phyloP scores from a whole-genome alignment of 768 basidiomycete species.

The Mycena crocata region DNA sequence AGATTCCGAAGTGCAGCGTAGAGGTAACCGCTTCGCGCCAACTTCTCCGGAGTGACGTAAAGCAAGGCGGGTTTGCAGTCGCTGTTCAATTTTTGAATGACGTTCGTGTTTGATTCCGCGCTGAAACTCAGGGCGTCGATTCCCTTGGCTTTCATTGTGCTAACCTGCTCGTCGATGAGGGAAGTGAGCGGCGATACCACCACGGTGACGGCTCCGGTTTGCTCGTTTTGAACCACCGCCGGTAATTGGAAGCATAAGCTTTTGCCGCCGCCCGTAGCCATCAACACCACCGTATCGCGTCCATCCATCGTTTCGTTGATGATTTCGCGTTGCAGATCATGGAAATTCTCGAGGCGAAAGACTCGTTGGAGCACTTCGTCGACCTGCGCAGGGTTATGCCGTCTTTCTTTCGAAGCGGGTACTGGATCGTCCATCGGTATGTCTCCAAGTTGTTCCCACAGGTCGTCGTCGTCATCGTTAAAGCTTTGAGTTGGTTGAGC shows the following conservation, averaged over 20 bases:
- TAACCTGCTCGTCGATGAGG: constrained; percentile 76
- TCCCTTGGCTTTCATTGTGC: constrained; percentile 57
- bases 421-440: too few species aligned
- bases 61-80: neutral
- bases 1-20: neutral
- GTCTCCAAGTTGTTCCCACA: too few species aligned
- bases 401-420: too few species aligned
- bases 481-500: too few species aligned
- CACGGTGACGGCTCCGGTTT: constrained; percentile 69
- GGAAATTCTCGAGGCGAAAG: too few species aligned
- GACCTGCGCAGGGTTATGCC: too few species aligned
- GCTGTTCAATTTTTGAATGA: neutral
- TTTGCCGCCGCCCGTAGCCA: constrained; percentile 81
- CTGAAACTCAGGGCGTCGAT: constrained; percentile 51
- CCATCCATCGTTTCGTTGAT: constrained; percentile 68
- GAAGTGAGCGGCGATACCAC: constrained; percentile 76
- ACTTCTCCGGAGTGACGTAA: constrained; percentile 21
- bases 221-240: constrained; percentile 65
- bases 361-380: too few species aligned
- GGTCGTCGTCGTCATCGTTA: too few species aligned
- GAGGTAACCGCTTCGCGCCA: neutral
- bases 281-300: constrained; percentile 75
- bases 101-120: neutral
- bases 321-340: too few species aligned
- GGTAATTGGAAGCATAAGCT: constrained; percentile 75